These are phyloP conservation scores for Clohesyomyces aquaticus DNA, from an alignment of 495 filamentous ascomycete species.

Conservation along the genomic window DNA sequence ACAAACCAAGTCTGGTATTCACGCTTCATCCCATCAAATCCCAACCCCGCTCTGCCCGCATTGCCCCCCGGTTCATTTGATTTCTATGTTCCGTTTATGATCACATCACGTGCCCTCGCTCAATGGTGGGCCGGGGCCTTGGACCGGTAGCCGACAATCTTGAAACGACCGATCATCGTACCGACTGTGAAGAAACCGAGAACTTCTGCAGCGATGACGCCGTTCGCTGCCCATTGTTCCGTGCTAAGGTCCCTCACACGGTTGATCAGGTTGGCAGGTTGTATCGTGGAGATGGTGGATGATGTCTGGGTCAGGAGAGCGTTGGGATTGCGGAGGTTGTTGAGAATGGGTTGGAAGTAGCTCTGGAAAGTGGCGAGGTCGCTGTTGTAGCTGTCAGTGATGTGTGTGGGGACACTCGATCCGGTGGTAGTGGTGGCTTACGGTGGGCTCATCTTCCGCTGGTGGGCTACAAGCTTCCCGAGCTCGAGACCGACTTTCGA, in stretches of 20 bases:
- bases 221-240: constrained; percentile 67
- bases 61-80: neutral
- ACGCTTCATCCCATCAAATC: neutral
- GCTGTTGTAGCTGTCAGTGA: constrained; percentile 51
- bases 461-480: constrained; percentile 80
- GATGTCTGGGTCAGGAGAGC: constrained; percentile 49
- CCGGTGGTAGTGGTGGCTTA: constrained; percentile 58
- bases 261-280: constrained; percentile 60
- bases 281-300: constrained; percentile 48
- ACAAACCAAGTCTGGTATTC: neutral
- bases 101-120: neutral
- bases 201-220: constrained; percentile 81
- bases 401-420: neutral
- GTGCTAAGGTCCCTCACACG: constrained; percentile 69
- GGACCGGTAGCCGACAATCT: constrained; percentile 81
- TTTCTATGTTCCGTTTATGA: neutral
- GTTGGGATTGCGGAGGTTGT: constrained; percentile 67
- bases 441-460: constrained; percentile 92
- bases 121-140: constrained; percentile 42
- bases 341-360: constrained; percentile 77
- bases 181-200: constrained; percentile 97
- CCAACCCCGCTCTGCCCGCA: neutral
- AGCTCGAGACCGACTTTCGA: constrained; percentile 85
- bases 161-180: constrained; percentile 92
- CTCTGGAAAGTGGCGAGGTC: constrained; percentile 79